phyloP scores from a whole-genome alignment of 768 basidiomycete genomes.

The Goffeauzyma gilvescens region DNA sequence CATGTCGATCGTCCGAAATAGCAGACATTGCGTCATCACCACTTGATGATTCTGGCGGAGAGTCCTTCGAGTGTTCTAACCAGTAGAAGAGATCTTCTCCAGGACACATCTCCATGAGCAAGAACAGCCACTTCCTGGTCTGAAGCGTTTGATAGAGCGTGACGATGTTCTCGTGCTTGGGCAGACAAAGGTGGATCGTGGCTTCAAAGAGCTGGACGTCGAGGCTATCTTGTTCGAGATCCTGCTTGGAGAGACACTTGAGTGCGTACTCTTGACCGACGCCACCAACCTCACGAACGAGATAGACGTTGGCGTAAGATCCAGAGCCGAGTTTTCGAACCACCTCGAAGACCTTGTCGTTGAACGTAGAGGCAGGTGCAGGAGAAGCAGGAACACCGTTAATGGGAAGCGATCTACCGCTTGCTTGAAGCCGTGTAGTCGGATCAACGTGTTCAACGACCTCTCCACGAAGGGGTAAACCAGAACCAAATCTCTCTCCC shows the following conservation, averaged over 20 bases:
- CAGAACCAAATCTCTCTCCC: slow-evolving; percentile 28
- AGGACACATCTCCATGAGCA: slow-evolving; percentile 85
- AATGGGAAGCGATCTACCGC: slow-evolving; percentile 7
- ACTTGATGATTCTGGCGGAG: slow-evolving; percentile 19
- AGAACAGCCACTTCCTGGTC: slow-evolving; percentile 72
- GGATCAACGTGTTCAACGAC: slow-evolving; percentile 24
- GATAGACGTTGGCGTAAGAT: slow-evolving; percentile 83
- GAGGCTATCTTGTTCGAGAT: slow-evolving; percentile 73
- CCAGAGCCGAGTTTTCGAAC: slow-evolving; percentile 69
- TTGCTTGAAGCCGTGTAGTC: slow-evolving; percentile 4
- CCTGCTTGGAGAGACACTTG: slow-evolving; percentile 85
- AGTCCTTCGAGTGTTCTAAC: slow-evolving; percentile 80
- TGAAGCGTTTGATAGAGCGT: slow-evolving; percentile 82
- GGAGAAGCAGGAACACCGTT: not conserved
- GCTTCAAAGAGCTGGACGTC: slow-evolving; percentile 84
- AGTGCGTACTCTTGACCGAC: slow-evolving; percentile 43
- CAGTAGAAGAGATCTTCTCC: slow-evolving; percentile 97
- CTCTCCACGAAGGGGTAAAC: slow-evolving; percentile 27
- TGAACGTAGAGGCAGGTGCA: not conserved
- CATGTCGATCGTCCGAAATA: slow-evolving; percentile 8
- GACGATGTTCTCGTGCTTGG: slow-evolving; percentile 78
- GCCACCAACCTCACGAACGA: slow-evolving; percentile 39
- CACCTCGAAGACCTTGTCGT: slow-evolving; percentile 45
- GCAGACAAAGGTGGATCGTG: slow-evolving; percentile 82
- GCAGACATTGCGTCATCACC: slow-evolving; percentile 10